These are phyloP conservation scores for Durotheca rogersii DNA, from an alignment of 495 filamentous ascomycete genomes.

Conservation along the genomic window DNA sequence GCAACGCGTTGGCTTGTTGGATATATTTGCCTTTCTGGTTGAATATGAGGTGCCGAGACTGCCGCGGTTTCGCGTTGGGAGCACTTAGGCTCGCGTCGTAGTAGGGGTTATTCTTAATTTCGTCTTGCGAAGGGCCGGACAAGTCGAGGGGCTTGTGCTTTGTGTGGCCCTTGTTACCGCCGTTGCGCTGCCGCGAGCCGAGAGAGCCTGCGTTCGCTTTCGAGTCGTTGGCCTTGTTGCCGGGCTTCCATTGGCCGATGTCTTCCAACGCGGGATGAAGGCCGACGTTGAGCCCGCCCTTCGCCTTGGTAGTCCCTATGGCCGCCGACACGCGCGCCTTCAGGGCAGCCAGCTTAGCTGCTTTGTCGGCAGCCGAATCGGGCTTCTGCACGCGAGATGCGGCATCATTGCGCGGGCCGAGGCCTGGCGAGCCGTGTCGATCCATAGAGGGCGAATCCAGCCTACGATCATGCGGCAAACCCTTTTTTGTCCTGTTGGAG, in stretches of 20 bases:
- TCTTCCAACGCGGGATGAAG: constrained; percentile 88
- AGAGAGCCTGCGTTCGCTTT: constrained; percentile 24
- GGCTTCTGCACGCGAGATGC: constrained; percentile 53
- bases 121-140: constrained; percentile 64
- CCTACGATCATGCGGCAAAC: constrained; percentile 9
- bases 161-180: constrained; percentile 4
- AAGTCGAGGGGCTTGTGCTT: constrained; percentile 55
- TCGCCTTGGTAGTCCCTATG: constrained; percentile 58
- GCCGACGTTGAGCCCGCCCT: constrained; percentile 82
- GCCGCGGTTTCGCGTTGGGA: constrained; percentile 60
- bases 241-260: constrained; percentile 61
- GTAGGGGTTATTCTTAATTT: constrained; percentile 71
- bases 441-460: constrained; percentile 49
- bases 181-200: constrained; percentile 23
- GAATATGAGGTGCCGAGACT: constrained; percentile 77
- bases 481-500: constrained; percentile 23
- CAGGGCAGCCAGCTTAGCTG: constrained; percentile 59
- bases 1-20: constrained; percentile 81
- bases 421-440: constrained; percentile 43
- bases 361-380: constrained; percentile 55
- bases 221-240: constrained; percentile 28
- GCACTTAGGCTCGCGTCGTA: constrained; percentile 72
- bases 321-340: constrained; percentile 81
- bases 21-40: constrained; percentile 98
- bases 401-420: constrained; percentile 55